Conservation (phyloP, 306 rosid species). For the Lathyrus oleraceus region DNA sequence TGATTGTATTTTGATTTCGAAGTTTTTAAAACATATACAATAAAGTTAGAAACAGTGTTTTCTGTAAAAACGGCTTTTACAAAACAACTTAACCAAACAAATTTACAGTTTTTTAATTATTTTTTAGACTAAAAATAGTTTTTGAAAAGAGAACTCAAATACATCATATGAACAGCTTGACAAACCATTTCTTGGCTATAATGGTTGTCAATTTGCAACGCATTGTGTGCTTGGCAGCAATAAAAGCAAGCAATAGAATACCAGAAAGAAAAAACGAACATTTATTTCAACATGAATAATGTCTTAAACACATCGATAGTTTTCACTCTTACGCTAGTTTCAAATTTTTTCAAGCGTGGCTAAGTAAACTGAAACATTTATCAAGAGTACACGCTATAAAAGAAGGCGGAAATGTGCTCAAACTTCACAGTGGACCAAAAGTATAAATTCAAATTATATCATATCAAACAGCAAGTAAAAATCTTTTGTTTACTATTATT, state of each 20-base stretch:
- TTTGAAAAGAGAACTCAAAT: neutral
- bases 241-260: neutral
- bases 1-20: neutral
- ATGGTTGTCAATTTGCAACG: neutral
- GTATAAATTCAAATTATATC: conserved; percentile 21
- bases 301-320: neutral
- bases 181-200: conserved; percentile 1
- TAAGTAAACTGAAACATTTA: conserved; percentile 26
- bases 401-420: conserved; percentile 24
- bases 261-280: neutral
- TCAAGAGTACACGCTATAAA: conserved; percentile 5
- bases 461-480: conserved; percentile 25
- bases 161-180: neutral
- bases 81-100: neutral
- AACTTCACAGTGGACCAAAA: neutral
- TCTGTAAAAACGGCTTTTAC: neutral
- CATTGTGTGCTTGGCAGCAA: conserved; percentile 3
- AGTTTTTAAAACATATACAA: neutral
- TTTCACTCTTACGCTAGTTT: conserved; percentile 16
- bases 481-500: conserved; percentile 22
- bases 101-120: neutral
- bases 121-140: neutral
- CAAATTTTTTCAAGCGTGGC: conserved; percentile 16
- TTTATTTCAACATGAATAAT: neutral
- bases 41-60: neutral